A percentile compares a stretch with the other conserved stretches of the same genome.
These are phyloP conservation scores for Yamadazyma ubonensis DNA, from an alignment of 805 yeast species.

Conservation along the genomic window DNA sequence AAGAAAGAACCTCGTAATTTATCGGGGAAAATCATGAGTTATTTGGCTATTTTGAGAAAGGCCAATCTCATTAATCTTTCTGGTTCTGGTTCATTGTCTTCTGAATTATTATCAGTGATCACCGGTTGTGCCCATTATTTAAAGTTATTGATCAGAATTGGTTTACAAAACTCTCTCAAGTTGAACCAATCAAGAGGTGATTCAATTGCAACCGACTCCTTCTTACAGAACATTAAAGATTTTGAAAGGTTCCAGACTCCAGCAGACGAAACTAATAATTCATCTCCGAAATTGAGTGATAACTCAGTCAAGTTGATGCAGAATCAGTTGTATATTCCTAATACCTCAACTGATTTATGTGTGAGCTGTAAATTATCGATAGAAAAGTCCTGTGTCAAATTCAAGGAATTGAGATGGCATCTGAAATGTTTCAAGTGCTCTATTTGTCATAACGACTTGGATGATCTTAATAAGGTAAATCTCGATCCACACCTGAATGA, in stretches of 20 bases:
- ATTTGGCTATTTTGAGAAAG: slow-evolving; percentile 78
- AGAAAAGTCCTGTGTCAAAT: slow-evolving; percentile 76
- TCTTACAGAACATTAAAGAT: slow-evolving; percentile 39
- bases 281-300: slow-evolving; percentile 13
- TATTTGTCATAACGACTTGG: slow-evolving; percentile 45
- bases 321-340: slow-evolving; percentile 44
- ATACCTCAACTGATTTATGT: slow-evolving; percentile 76
- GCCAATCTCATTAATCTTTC: slow-evolving; percentile 37
- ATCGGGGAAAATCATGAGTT: slow-evolving; percentile 87
- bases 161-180: slow-evolving; percentile 74
- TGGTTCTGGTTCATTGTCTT: slow-evolving; percentile 51
- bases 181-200: slow-evolving; percentile 58
- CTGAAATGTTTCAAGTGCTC: slow-evolving; percentile 67
- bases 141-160: slow-evolving; percentile 78
- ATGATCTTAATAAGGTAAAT: slow-evolving; percentile 45
- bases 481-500: slow-evolving; percentile 44
- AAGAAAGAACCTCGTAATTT: slow-evolving; percentile 76
- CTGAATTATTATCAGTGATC: slow-evolving; percentile 73
- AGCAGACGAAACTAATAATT: not conserved
- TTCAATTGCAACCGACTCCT: slow-evolving; percentile 60
- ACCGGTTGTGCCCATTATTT: slow-evolving; percentile 92
- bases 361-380: slow-evolving; percentile 67
- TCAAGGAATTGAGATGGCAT: slow-evolving; percentile 77
- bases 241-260: slow-evolving; percentile 16
- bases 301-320: slow-evolving; percentile 19